Evolutionary conservation across 257 asterid species (phyloP).

Genomic region (Solanum pinnatisectum): DNA sequence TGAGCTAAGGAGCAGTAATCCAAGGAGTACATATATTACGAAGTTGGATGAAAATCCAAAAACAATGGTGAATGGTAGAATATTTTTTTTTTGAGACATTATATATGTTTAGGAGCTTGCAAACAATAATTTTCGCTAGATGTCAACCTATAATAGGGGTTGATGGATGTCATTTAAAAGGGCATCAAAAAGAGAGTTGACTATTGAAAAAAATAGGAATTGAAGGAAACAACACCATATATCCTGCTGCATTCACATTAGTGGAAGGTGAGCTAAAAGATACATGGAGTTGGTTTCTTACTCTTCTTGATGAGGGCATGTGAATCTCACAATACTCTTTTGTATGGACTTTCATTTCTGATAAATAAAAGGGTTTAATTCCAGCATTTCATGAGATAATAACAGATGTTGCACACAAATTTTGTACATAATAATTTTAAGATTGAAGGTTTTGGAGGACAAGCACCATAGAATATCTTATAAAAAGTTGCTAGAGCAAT

Average conservation of each 20-base stretch:
- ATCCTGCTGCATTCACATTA: background rate
- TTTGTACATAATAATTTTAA: background rate
- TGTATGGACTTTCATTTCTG: background rate
- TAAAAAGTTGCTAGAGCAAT: background rate
- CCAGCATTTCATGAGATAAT: background rate
- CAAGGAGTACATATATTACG: background rate
- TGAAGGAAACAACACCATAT: background rate
- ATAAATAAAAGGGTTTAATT: background rate
- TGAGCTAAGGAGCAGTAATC: background rate
- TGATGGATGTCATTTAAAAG: background rate
- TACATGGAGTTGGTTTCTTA: background rate
- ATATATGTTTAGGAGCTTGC: background rate
- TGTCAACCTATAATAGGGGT: background rate
- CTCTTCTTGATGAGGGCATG: background rate
- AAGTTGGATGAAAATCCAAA: background rate
- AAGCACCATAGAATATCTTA: background rate
- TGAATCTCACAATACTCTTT: background rate
- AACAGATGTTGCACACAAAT: background rate
- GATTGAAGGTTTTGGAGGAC: too few relatives aligned
- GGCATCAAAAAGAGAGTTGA: background rate
- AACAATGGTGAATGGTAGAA: background rate
- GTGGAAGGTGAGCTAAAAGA: background rate
- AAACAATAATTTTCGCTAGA: too few relatives aligned
- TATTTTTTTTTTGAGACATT: background rate
- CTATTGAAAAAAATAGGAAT: too few relatives aligned